phyloP scores from a whole-genome alignment of 2,329 filamentous ascomycete species.

The Chalaropsis thielavioides region DNA sequence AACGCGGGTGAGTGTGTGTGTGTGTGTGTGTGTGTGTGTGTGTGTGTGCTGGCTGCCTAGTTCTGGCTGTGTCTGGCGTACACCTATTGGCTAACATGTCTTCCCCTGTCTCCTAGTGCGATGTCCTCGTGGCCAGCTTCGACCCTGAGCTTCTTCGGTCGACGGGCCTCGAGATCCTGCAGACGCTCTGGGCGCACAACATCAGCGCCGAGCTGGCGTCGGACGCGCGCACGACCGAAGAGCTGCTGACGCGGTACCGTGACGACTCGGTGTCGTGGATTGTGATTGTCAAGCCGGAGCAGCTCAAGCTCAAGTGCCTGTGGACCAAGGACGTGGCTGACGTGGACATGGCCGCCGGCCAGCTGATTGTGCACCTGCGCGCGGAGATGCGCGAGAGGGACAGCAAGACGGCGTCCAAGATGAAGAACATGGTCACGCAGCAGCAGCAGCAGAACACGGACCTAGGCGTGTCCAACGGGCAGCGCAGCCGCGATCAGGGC shows the following conservation, averaged over 20 bases:
- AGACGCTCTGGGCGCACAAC: slow-evolving; percentile 65
- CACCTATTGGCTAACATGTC: too few species aligned
- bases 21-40: neutral
- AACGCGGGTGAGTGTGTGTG: slow-evolving; percentile 38
- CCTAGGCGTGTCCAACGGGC: slow-evolving; percentile 22
- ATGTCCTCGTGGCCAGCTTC: slow-evolving; percentile 81
- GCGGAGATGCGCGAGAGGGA: slow-evolving; percentile 70
- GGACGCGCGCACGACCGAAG: slow-evolving; percentile 65
- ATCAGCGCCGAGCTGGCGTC: slow-evolving; percentile 80
- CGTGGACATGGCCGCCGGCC: slow-evolving; percentile 50
- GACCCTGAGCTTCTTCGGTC: slow-evolving; percentile 62
- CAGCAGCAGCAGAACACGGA: slow-evolving; percentile 10
- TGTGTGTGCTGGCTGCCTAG: neutral
- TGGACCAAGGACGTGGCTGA: slow-evolving; percentile 61
- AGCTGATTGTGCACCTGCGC: slow-evolving; percentile 68
- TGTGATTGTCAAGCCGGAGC: slow-evolving; percentile 70
- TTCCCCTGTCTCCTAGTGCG: slow-evolving; percentile 59
- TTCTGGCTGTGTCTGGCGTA: too few species aligned
- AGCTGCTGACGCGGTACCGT: slow-evolving; percentile 59
- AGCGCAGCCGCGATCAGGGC: slow-evolving; percentile 41
- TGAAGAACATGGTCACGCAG: slow-evolving; percentile 24
- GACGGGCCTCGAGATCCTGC: slow-evolving; percentile 60
- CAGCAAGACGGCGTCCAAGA: slow-evolving; percentile 38
- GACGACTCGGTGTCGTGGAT: slow-evolving; percentile 75
- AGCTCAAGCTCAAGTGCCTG: slow-evolving; percentile 66